Base-by-base conservation (phyloP, 1,284 basidiomycete genomes). In the Sporisorium sorghi region DNA sequence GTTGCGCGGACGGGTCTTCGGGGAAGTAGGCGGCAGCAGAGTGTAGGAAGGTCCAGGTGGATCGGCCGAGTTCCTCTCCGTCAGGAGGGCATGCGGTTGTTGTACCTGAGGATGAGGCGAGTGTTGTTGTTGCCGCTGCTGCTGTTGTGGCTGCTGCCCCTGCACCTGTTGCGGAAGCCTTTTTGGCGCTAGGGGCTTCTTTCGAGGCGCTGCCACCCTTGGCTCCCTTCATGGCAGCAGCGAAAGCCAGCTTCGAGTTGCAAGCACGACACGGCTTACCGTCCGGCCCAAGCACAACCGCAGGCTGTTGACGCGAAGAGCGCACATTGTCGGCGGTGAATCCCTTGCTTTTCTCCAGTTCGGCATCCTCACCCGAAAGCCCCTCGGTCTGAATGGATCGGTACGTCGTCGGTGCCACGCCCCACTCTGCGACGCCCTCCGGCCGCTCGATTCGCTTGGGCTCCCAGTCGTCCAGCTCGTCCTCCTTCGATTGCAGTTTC, bases 391-490 rank as follows among this genome's bases (percentile, higher is more conserved):
- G 48, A 9, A 74, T 62, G 28, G 62, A 63, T 11, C 57, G 42
- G 50, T 57, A 65, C 5, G 17, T 46, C 8, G 72, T 61, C 1
- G 72, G 91, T n/a, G 90, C 89, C 5, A 92, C 90, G 61, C 93
- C 94, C 93, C 93, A 95, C 80, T 95, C 93, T 0, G 92, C 91
- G 12, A 92, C 85, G 19, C 93, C 93, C 37, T 89, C 89, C 0
- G 94, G 94, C 46, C 94, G 87, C 33, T 89, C 88, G 43, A 96
- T 92, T 42, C 94, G 88, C 72, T 91, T 91, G n/a, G 90, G 90
- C 77, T 97, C 94, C 91, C 93, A 95, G 17, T 93, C 89, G 56
- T 92, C 89, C n/a, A 78, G 89, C 87, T 84, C 88, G 90, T 78
- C 93, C 83, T 81, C 90, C 89, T 92, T 93, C 5, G 62, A 79